These are phyloP conservation scores for Eruca vesicaria DNA, from an alignment of 441 rosid genomes.

Conservation along the genomic window DNA sequence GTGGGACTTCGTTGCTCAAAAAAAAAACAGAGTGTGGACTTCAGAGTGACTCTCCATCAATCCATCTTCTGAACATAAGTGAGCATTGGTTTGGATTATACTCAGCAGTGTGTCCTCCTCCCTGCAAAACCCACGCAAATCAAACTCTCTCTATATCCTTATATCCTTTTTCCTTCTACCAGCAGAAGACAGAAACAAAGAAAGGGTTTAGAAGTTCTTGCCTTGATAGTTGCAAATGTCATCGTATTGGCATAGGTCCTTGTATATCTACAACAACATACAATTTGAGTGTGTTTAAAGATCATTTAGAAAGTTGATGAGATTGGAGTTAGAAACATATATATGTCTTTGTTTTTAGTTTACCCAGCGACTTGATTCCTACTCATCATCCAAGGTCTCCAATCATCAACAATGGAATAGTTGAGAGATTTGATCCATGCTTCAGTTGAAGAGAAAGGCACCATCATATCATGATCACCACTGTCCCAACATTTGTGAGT, in stretches of 20 bases:
- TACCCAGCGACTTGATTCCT: constrained; percentile 69
- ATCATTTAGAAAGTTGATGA: not conserved
- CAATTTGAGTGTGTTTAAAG: not conserved
- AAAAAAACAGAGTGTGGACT: not conserved
- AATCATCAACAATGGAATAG: constrained; percentile 52
- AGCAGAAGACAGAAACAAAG: not conserved
- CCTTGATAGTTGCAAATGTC: constrained; percentile 78
- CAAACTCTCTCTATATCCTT: not conserved
- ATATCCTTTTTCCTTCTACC: not conserved
- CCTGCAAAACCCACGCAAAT: constrained; percentile 36
- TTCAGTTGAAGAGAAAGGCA: constrained; percentile 61
- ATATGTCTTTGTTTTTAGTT: not conserved
- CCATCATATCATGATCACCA: constrained; percentile 65
- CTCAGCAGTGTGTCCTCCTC: constrained; percentile 62
- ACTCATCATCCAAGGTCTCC: constrained; percentile 60
- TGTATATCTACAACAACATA: constrained; percentile 42
- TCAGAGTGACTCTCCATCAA: constrained; percentile 29
- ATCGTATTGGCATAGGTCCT: constrained; percentile 56
- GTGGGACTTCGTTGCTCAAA: too few relatives aligned
- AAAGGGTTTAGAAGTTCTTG: not conserved
- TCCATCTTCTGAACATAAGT: constrained; percentile 31
- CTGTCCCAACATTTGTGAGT: constrained; percentile 38
- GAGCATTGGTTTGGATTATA: constrained; percentile 42
- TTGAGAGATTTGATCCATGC: constrained; percentile 76
- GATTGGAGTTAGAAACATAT: not conserved